A percentile compares a stretch with the other conserved stretches of the same genome.
Conservation (phyloP, 1,284 basidiomycete species). For the Cystobasidium pallidum region DNA sequence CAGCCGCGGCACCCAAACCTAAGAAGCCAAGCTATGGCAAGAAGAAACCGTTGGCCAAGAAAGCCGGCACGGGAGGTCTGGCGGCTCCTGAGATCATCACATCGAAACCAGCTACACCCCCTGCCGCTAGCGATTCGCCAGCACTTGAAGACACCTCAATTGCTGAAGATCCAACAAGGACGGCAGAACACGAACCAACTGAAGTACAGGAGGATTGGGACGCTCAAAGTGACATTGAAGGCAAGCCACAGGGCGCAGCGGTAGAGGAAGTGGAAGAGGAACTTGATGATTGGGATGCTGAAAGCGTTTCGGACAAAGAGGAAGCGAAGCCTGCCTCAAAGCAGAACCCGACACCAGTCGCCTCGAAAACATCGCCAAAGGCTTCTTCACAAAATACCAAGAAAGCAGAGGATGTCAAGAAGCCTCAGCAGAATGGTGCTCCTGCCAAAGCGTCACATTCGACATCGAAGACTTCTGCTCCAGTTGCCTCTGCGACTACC, state of each 20-base stretch:
- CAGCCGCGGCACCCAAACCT: conserved; percentile 59
- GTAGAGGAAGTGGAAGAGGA: conserved; percentile 58
- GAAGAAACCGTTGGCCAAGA: conserved; percentile 67
- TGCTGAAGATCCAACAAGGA: conserved; percentile 51
- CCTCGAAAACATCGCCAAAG: not conserved
- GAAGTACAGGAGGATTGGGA: conserved; percentile 48
- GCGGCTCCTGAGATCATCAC: conserved; percentile 47
- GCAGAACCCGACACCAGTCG: not conserved
- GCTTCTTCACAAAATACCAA: no score
- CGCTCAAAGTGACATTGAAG: conserved; percentile 27
- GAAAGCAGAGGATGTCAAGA: conserved; percentile 1
- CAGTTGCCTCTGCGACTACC: conserved; percentile 33
- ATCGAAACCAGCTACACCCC: conserved; percentile 52
- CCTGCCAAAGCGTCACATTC: conserved; percentile 36
- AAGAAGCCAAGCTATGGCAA: conserved; percentile 80
- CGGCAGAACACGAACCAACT: conserved; percentile 50
- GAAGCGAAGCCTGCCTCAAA: conserved; percentile 52
- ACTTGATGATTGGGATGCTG: conserved; percentile 82
- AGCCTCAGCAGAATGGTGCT: not conserved
- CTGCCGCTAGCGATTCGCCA: conserved; percentile 55
- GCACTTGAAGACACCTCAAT: conserved; percentile 54
- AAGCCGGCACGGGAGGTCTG: conserved; percentile 57
- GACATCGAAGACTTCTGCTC: not conserved
- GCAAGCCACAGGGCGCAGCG: conserved; percentile 51
- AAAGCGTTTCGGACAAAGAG: conserved; percentile 59